Evolutionary conservation across 176 grass and related monocot genomes (phyloP).

Genomic region (sorghum (Sorghum bicolor)): Sorghum_bicolor_NCBIv3 NC_012871.2:64153001-64153500

Average conservation of each 20-base stretch:
- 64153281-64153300: background rate
- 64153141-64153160: constrained; percentile 1
- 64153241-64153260: constrained; percentile 5
- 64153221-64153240: background rate
- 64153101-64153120: constrained; percentile 43
- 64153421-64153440: background rate
- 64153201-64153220: background rate
- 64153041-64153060: constrained; percentile 22
- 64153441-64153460: background rate
- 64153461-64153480: background rate
- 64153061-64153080: constrained; percentile 23
- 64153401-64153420: background rate
- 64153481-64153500: background rate
- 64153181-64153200: background rate
- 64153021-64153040: constrained; percentile 33
- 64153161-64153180: background rate
- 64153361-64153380: background rate
- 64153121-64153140: constrained; percentile 33
- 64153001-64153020: background rate
- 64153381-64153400: no score
- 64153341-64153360: background rate
- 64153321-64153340: background rate
- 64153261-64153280: background rate
- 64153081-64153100: constrained; percentile 35
- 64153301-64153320: background rate